Base-by-base conservation (phyloP, 371 early-diverging fungal species). In the Umbelopsis sp. region DNA sequence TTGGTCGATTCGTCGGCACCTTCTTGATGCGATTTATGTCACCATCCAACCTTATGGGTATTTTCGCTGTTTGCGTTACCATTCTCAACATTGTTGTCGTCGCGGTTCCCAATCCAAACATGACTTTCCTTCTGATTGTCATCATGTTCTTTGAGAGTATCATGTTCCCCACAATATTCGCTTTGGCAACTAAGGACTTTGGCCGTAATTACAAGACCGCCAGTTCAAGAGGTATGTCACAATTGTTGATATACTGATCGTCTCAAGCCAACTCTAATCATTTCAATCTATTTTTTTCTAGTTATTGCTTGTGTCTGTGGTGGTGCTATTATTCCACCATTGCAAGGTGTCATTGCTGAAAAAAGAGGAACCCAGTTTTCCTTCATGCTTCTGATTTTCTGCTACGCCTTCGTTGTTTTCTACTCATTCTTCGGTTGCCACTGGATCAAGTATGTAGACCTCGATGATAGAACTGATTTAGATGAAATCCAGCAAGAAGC, bases 161-260 rank as follows among this genome's bases (percentile, higher is more conserved):
- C 67, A 72, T 79, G 74, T 83, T 76, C 67, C 83, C 83, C 22
- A 79, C 78, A 18, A 83, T 79, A 62, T 83, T 83, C 62, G 75
- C 80, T 3, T 64, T 83, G 65, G 77, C 74, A 11, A 82, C 83
- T 9, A 76, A 71, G 32, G 76, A 78, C 67, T 67, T 82, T 25
- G 82, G 82, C 50, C 75, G 79, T 65, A 78, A 82, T 50, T 78
- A 82, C 62, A 82, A 82, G 63, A 73, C 74, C 14, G 82, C 80
- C 25, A 76, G 80, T 8, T 74, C 82, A 11, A 48, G 78, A 20
- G 65, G 82, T 81, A 79, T 68, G 73, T 74, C 50, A 37, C 18
- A 65, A n/a, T 35, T 44, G 20, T 12, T 12, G 8, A 45, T 12
- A 45, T 50, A 20, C 7, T 63, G 9, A 51, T 16, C 6, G 53